phyloP scores from a whole-genome alignment of 1,139 yeast species.

The Entelexis paramagnoliae region DNA sequence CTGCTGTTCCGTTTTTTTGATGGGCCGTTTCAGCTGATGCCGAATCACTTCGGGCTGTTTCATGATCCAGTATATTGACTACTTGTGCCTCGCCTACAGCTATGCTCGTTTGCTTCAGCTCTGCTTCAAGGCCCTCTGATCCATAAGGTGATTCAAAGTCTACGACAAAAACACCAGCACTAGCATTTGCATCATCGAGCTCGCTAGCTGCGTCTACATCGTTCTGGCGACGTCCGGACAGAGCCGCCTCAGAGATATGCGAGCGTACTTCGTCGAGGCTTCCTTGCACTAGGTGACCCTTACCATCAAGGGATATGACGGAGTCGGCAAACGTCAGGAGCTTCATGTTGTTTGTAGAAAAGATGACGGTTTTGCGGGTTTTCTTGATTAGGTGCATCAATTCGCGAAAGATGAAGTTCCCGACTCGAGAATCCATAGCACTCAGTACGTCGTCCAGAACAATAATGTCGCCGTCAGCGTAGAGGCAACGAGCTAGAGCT shows the following conservation, averaged over 20 bases:
- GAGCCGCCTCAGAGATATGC: neutral
- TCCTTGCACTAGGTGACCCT: conserved; percentile 36
- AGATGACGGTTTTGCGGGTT: conserved; percentile 8
- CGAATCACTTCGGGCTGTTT: neutral
- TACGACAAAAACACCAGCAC: neutral
- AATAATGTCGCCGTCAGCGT: conserved; percentile 54
- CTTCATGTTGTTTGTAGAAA: conserved; percentile 16
- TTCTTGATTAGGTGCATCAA: conserved; percentile 3
- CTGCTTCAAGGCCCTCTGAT: neutral
- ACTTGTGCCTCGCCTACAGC: neutral
- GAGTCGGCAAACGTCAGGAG: conserved; percentile 8
- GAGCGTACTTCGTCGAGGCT: neutral
- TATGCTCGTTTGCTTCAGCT: neutral
- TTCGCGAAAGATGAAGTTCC: conserved; percentile 35
- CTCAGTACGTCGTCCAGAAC: conserved; percentile 76
- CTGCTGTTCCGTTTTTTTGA: neutral
- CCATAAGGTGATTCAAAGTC: neutral
- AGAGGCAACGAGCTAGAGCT: conserved; percentile 74
- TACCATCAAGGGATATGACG: conserved; percentile 26
- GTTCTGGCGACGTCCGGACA: neutral
- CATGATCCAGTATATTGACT: neutral
- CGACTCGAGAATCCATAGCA: conserved; percentile 89
- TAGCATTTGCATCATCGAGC: neutral
- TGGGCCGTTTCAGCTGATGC: neutral
- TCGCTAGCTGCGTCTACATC: neutral